Percentiles rank a stretch among this genome's conserved stretches.
Conservation (phyloP, 768 basidiomycete genomes). For the Galerina sulciceps region DNA sequence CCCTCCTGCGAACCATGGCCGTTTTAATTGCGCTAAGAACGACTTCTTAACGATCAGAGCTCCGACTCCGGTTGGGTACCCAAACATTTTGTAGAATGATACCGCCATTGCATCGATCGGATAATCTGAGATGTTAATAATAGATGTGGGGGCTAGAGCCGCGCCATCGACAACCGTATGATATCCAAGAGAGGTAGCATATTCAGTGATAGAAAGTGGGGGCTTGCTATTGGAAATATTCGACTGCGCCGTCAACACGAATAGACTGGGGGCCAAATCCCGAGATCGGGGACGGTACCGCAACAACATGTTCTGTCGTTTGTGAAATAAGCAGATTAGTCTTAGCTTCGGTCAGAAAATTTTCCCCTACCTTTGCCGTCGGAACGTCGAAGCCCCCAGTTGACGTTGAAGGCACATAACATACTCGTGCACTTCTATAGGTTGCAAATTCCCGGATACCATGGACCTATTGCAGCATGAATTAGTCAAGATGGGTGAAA, state of each 20-base stretch:
- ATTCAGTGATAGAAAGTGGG: constrained; percentile 62
- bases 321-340: constrained; percentile 7
- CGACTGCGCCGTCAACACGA: constrained; percentile 80
- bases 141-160: constrained; percentile 75
- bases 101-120: constrained; percentile 83
- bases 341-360: not conserved
- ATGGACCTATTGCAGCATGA: constrained; percentile 45
- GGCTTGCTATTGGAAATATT: constrained; percentile 82
- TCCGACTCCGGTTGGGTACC: constrained; percentile 85
- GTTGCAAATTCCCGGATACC: constrained; percentile 77
- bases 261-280: constrained; percentile 57
- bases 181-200: constrained; percentile 73
- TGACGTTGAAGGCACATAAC: constrained; percentile 67
- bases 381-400: constrained; percentile 67
- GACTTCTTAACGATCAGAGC: constrained; percentile 76
- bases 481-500: not conserved
- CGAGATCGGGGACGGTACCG: constrained; percentile 50
- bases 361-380: constrained; percentile 59
- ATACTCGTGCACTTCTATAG: constrained; percentile 55
- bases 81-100: constrained; percentile 92
- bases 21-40: constrained; percentile 60
- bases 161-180: constrained; percentile 82
- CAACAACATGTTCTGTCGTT: constrained; percentile 54
- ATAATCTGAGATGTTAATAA: constrained; percentile 64
- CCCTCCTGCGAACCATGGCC: constrained; percentile 88